A percentile compares a stretch with the other conserved stretches of the same genome.
These are phyloP conservation scores for Arthrobotrys sinensis DNA, from an alignment of 2,329 filamentous ascomycete genomes.

Conservation along the genomic window DNA sequence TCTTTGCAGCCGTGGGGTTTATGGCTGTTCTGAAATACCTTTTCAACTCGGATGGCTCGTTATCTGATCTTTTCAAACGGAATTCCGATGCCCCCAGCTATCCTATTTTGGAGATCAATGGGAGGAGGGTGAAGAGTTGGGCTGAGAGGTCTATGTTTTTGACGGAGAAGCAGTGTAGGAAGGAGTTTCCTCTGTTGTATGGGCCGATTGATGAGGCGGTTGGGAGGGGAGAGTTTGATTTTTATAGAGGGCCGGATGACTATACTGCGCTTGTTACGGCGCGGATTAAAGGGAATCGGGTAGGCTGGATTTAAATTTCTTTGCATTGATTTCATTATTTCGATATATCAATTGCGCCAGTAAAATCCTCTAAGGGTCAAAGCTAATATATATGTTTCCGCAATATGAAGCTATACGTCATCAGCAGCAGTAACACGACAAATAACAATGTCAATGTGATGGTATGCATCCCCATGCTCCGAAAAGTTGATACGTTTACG, in stretches of 20 bases:
- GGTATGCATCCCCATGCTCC: conserved; percentile 23
- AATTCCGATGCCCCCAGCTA: conserved; percentile 9
- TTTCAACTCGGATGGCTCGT: conserved; percentile 27
- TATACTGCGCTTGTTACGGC: conserved; percentile 50
- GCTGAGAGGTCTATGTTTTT: conserved; percentile 25
- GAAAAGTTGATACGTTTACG: neutral
- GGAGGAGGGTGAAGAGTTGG: conserved; percentile 36
- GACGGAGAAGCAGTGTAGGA: conserved; percentile 56
- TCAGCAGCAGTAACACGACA: conserved; percentile 50
- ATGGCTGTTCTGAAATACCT: conserved; percentile 41
- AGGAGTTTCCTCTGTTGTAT: conserved; percentile 46
- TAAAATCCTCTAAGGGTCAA: no score
- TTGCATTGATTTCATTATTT: neutral
- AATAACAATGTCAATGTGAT: conserved; percentile 47
- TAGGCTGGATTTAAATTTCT: conserved; percentile 6
- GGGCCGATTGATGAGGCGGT: conserved; percentile 52
- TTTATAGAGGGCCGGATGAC: conserved; percentile 51
- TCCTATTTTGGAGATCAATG: conserved; percentile 7
- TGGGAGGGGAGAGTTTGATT: conserved; percentile 46
- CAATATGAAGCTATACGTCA: conserved; percentile 46
- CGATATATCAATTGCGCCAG: neutral
- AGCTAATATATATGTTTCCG: conserved; percentile 8
- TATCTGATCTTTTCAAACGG: neutral
- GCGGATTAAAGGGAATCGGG: conserved; percentile 48
- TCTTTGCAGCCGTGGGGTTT: conserved; percentile 49